Evolutionary conservation across 495 filamentous ascomycete species (phyloP), one percentile per base, ranked within the genome.

Genomic region (Apodospora peruviana): DNA sequence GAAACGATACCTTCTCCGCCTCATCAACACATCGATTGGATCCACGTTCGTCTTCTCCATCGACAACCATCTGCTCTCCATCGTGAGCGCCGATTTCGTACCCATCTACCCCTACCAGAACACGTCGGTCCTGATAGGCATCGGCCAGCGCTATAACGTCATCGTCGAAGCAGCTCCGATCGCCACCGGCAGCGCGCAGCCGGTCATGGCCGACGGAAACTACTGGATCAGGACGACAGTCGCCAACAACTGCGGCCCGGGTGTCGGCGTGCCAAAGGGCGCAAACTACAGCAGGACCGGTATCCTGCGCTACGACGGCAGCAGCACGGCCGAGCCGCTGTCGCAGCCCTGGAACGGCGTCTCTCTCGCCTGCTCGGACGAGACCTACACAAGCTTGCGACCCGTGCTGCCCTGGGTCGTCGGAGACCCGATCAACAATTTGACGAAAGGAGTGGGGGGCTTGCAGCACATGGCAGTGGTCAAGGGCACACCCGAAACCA

Each of bases 131-230:
- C 44, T 45, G 34, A 45, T 51, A 27, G 48, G 48, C 0, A 51
- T 51, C 21, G 69, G 74, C 5, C 81, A 87, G 61, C 71, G 84
- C 18, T 84, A 84, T 60, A 72, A 85, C 51, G 62, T 86, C 20
- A 72, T 87, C 45, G 67, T 86, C 18, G 71, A 72, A n/a, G n/a
- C n/a, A n/a, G n/a, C n/a, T n/a, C n/a, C n/a, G n/a, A n/a, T n/a
- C 40, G 39, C 81, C 81, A 7, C 70, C 77, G 34, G 66, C 75
- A 43, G 51, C 44, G 40, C 48, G 2, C 45, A 45, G 22, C 27
- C 21, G 9, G 40, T 22, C 5, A 41, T 45, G 17, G 17, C 40
- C 4, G 40, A 50, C 40, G 62, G 53, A 18, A 68, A 75, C 47
- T 85, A 80, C 61, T 86, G 83, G 83, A 51, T 51, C 40, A 8